Evolutionary conservation across 2,329 filamentous ascomycete species (phyloP).

Genomic region (Penicillium glabrum): DNA sequence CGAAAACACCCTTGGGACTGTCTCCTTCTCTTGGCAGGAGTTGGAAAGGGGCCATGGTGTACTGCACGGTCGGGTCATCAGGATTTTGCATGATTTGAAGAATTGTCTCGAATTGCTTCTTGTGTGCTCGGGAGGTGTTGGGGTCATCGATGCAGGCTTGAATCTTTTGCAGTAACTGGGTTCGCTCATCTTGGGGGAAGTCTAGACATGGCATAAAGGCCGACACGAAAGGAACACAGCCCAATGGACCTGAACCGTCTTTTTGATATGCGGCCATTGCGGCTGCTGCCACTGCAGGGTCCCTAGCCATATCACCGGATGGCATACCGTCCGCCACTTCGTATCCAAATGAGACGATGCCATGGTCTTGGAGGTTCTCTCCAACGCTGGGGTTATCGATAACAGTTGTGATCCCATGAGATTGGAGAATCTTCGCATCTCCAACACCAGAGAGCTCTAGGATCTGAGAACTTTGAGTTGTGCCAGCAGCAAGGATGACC

Average conservation of each 20-base stretch:
- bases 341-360: conserved; percentile 20
- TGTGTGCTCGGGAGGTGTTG: not conserved
- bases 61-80: conserved; percentile 19
- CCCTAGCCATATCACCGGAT: conserved; percentile 20
- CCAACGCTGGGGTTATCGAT: conserved; percentile 50
- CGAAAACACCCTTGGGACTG: conserved; percentile 11
- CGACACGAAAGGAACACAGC: conserved; percentile 16
- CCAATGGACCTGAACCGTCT: conserved; percentile 26
- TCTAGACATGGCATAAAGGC: conserved; percentile 22
- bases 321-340: conserved; percentile 25
- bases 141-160: conserved; percentile 4
- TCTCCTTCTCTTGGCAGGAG: conserved; percentile 7
- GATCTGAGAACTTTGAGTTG: conserved; percentile 57
- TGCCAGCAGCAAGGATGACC: conserved; percentile 61
- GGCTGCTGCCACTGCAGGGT: conserved; percentile 17
- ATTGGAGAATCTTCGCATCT: conserved; percentile 42
- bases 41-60: conserved; percentile 22
- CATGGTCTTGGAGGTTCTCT: conserved; percentile 53
- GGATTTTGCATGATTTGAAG: conserved; percentile 12
- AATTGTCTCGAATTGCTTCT: conserved; percentile 14
- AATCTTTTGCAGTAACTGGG: conserved; percentile 2
- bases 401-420: conserved; percentile 42
- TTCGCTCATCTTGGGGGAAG: conserved; percentile 2
- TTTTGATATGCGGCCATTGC: conserved; percentile 26
- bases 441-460: conserved; percentile 64